Conservation (phyloP, 306 rosid species). For the Pyrus bretschneideri region DNA sequence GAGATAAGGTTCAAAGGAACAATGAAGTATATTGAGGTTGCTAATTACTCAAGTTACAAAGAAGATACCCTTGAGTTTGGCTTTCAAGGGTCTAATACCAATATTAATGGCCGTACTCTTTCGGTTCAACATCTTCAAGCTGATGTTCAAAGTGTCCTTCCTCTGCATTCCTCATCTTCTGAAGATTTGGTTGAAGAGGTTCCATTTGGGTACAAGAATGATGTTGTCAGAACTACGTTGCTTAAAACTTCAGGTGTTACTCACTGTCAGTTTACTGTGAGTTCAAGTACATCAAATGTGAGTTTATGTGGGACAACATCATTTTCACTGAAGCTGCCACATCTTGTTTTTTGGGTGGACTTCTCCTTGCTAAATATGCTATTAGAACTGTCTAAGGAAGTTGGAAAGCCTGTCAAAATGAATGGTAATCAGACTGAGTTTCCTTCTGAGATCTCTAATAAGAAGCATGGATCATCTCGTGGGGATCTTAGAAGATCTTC, state of each 20-base stretch:
- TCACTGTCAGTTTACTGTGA: slow-evolving; percentile 41
- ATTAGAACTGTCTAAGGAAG: slow-evolving; percentile 35
- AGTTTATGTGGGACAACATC: slow-evolving; percentile 34
- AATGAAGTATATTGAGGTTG: slow-evolving; percentile 50
- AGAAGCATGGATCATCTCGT: slow-evolving; percentile 27
- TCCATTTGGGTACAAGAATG: slow-evolving; percentile 42
- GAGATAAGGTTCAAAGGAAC: slow-evolving; percentile 52
- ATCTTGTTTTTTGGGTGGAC: slow-evolving; percentile 69
- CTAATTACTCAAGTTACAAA: slow-evolving; percentile 42
- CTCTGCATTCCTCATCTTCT: slow-evolving; percentile 40
- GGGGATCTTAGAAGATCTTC: slow-evolving; percentile 33
- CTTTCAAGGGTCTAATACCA: slow-evolving; percentile 9
- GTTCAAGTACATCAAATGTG: slow-evolving; percentile 46
- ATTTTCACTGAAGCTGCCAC: slow-evolving; percentile 63
- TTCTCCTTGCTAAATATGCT: slow-evolving; percentile 45
- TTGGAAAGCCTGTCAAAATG: slow-evolving; percentile 41
- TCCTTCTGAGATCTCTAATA: slow-evolving; percentile 23
- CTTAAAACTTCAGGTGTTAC: slow-evolving; percentile 64
- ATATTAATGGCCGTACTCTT: slow-evolving; percentile 31
- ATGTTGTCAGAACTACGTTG: slow-evolving; percentile 50
- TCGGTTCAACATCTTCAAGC: slow-evolving; percentile 48
- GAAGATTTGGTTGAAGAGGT: slow-evolving; percentile 38
- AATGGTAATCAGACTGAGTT: slow-evolving; percentile 25
- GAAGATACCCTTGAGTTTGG: slow-evolving; percentile 22
- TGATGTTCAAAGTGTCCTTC: slow-evolving; percentile 61